phyloP scores from a whole-genome alignment of 768 basidiomycete species.

The Auriscalpium vulgare region DNA sequence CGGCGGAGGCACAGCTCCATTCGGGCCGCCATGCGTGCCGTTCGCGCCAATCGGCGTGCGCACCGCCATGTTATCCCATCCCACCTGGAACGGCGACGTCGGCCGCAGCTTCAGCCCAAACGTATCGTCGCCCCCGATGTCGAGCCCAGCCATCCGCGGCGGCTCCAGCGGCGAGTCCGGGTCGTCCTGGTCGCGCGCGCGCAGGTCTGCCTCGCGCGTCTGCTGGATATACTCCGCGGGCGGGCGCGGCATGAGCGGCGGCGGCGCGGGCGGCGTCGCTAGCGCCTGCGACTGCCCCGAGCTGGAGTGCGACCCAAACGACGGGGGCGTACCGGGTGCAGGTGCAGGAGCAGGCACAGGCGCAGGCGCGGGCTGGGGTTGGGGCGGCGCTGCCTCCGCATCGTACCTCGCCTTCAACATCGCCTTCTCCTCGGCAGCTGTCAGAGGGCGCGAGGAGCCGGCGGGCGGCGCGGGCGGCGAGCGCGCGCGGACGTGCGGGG shows the following conservation, averaged over 20 bases:
- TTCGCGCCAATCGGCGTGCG: slow-evolving; percentile 3
- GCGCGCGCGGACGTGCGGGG: slow-evolving; percentile 21
- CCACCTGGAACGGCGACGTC: slow-evolving; percentile 1
- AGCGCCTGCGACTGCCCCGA: slow-evolving; percentile 16
- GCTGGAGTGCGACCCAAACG: slow-evolving; percentile 8
- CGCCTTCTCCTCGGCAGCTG: slow-evolving; percentile 78
- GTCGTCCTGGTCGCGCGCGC: slow-evolving; percentile 33
- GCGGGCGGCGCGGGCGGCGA: slow-evolving; percentile 26
- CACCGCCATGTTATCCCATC: neutral
- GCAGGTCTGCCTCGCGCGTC: slow-evolving; percentile 67
- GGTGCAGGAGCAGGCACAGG: no score
- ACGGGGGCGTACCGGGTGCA: slow-evolving; percentile 3
- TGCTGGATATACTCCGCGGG: slow-evolving; percentile 77
- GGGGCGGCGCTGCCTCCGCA: slow-evolving; percentile 33
- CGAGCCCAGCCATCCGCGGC: neutral
- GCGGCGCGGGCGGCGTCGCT: slow-evolving; percentile 37
- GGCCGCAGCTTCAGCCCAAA: slow-evolving; percentile 17
- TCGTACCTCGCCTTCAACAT: slow-evolving; percentile 56
- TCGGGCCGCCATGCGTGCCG: neutral
- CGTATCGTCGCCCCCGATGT: slow-evolving; percentile 8
- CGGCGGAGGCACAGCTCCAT: slow-evolving; percentile 12
- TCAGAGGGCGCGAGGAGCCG: slow-evolving; percentile 29
- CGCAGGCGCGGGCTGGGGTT: slow-evolving; percentile 4
- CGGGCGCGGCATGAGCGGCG: slow-evolving; percentile 69
- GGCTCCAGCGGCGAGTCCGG: neutral